A percentile compares a stretch with the other conserved stretches of the same genome.
phyloP scores from a whole-genome alignment of 2,329 filamentous ascomycete species.

The Cladosporium cucumerinum region DNA sequence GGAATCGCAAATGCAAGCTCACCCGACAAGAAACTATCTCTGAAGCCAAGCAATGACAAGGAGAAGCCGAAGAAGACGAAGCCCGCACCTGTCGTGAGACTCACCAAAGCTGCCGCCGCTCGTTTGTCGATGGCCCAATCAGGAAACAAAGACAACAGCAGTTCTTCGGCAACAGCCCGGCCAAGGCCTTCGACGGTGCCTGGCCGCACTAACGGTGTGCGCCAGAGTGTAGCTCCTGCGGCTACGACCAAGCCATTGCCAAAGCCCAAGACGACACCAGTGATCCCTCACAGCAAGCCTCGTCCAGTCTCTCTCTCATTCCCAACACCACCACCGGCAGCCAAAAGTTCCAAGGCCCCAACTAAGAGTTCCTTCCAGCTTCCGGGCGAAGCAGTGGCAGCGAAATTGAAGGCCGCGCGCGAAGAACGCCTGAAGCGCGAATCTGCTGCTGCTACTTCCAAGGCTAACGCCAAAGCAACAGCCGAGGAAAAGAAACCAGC shows the following conservation, averaged over 20 bases:
- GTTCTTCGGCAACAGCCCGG: conserved; percentile 18
- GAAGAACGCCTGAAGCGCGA: conserved; percentile 48
- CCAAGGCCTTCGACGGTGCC: conserved; percentile 24
- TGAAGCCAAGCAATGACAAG: neutral
- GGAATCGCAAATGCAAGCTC: conserved; percentile 33
- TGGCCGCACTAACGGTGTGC: conserved; percentile 20
- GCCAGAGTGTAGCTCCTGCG: conserved; percentile 7
- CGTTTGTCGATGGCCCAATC: conserved; percentile 31
- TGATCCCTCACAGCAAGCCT: conserved; percentile 41
- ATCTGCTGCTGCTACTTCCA: conserved; percentile 35
- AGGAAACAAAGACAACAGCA: conserved; percentile 25
- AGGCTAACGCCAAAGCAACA: conserved; percentile 24
- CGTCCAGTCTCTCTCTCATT: conserved; percentile 49
- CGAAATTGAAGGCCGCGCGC: conserved; percentile 50
- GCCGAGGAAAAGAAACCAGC: conserved; percentile 36
- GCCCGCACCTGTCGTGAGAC: conserved; percentile 27
- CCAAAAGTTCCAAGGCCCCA: conserved; percentile 50
- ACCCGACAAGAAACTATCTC: conserved; percentile 26
- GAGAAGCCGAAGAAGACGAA: conserved; percentile 19
- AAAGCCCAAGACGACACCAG: conserved; percentile 27
- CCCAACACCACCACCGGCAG: conserved; percentile 44
- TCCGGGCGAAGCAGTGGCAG: conserved; percentile 52
- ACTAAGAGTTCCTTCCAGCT: conserved; percentile 51
- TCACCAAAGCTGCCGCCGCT: conserved; percentile 33
- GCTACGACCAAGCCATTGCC: conserved; percentile 8